Conservation (phyloP, 805 yeast genomes). For the Lipomyces yamanashiensis region DNA sequence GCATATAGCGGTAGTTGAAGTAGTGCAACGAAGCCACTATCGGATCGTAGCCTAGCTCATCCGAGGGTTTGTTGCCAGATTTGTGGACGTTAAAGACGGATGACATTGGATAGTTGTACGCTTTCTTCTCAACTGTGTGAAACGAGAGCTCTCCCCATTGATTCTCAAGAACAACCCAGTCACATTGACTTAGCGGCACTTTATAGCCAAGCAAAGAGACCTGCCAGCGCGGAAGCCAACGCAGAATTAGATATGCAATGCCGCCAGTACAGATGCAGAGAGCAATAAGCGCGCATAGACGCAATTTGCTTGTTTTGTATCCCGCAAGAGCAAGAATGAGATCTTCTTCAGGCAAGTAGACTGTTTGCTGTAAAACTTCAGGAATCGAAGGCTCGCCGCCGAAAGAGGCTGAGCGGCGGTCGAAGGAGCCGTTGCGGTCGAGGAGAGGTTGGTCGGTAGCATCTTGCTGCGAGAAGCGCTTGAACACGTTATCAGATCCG, state of each 20-base stretch:
- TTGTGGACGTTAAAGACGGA: conserved; percentile 54
- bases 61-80: conserved; percentile 19
- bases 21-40: conserved; percentile 69
- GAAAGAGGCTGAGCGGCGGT: not conserved
- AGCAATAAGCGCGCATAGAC: conserved; percentile 55
- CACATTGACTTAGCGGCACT: conserved; percentile 77
- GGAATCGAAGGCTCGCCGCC: conserved; percentile 10
- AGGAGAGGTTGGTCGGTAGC: conserved; percentile 8
- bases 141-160: conserved; percentile 85
- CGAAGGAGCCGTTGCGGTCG: conserved; percentile 13
- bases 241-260: conserved; percentile 65
- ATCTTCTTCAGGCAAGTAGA: conserved; percentile 94
- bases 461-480: conserved; percentile 5
- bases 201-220: conserved; percentile 67
- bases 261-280: conserved; percentile 70
- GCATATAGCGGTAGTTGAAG: conserved; percentile 82
- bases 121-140: conserved; percentile 57
- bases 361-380: conserved; percentile 59
- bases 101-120: conserved; percentile 75
- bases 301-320: conserved; percentile 59
- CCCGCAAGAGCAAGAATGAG: conserved; percentile 94
- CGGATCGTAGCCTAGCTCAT: conserved; percentile 57
- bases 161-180: conserved; percentile 92
- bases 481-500: not conserved
- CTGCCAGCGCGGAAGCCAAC: conserved; percentile 86